Evolutionary conservation across 2,329 filamentous ascomycete species (phyloP).

Genomic region (Ceratocystis harringtonii): DNA sequence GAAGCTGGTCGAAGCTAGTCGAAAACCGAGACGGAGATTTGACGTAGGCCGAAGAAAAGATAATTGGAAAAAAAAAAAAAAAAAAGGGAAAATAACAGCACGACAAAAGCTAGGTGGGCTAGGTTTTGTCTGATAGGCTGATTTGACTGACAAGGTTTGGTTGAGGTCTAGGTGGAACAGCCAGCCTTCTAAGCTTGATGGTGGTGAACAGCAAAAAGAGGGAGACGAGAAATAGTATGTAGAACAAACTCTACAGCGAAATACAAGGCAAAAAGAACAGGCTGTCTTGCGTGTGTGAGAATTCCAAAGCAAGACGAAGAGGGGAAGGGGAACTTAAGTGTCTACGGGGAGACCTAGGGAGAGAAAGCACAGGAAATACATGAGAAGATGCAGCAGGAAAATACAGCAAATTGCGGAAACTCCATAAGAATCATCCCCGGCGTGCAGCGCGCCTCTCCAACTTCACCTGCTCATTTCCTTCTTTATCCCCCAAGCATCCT

Average conservation of each 20-base stretch:
- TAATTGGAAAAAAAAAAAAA: not conserved
- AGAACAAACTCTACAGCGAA: not conserved
- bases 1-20: conserved; percentile 6
- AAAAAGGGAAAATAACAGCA: not conserved
- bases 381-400: not conserved
- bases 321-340: not conserved
- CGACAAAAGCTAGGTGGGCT: too few species aligned
- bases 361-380: not conserved
- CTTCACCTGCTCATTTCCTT: not conserved
- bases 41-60: not conserved
- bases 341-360: not conserved
- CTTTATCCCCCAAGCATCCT: not conserved
- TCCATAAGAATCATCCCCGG: not conserved
- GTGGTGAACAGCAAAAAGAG: not conserved
- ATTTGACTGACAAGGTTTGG: too few species aligned
- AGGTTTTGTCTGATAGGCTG: too few species aligned
- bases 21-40: not conserved
- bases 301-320: not conserved
- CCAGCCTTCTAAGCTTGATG: too few species aligned
- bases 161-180: too few species aligned
- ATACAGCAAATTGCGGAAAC: not conserved
- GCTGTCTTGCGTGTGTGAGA: not conserved
- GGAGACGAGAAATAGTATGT: not conserved
- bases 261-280: not conserved
- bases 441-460: not conserved